A percentile compares a stretch with the other conserved stretches of the same genome.
phyloP scores from a whole-genome alignment of 2,329 filamentous ascomycete genomes.

The Fusarium sacchari region DNA sequence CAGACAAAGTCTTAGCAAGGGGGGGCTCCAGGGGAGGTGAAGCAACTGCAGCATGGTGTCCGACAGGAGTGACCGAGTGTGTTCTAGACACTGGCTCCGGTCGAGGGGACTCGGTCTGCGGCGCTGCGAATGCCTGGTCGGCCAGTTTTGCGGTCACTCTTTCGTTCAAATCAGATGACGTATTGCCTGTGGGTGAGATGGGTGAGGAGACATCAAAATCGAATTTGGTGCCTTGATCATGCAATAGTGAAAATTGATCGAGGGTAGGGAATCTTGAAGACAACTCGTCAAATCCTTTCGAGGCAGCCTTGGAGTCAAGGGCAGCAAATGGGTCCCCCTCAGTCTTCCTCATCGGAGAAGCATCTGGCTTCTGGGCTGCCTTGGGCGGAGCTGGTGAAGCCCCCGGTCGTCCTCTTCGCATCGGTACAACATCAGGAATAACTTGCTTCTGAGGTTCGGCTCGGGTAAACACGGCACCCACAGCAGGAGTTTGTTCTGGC shows the following conservation, averaged over 20 bases:
- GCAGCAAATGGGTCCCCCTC: slow-evolving; percentile 89
- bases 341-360: slow-evolving; percentile 72
- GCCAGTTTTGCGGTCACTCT: slow-evolving; percentile 80
- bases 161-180: slow-evolving; percentile 62
- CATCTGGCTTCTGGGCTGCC: slow-evolving; percentile 60
- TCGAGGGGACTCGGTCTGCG: slow-evolving; percentile 39
- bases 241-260: slow-evolving; percentile 90
- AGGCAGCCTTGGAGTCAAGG: slow-evolving; percentile 71
- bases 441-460: slow-evolving; percentile 74
- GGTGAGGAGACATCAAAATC: slow-evolving; percentile 75
- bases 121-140: slow-evolving; percentile 81
- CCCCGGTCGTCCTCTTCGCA: slow-evolving; percentile 82
- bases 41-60: slow-evolving; percentile 33
- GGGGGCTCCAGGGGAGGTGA: slow-evolving; percentile 44
- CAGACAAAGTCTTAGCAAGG: slow-evolving; percentile 53
- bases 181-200: slow-evolving; percentile 60
- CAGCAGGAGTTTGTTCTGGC: slow-evolving; percentile 65
- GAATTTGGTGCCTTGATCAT: slow-evolving; percentile 85
- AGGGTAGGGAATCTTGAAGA: slow-evolving; percentile 88
- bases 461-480: slow-evolving; percentile 86
- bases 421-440: slow-evolving; percentile 91
- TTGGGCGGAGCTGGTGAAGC: slow-evolving; percentile 49
- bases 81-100: slow-evolving; percentile 39
- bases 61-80: slow-evolving; percentile 47
- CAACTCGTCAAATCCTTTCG: slow-evolving; percentile 76